These are phyloP conservation scores for Fusarium sp. DNA, from an alignment of 2,329 filamentous ascomycete species.

Conservation along the genomic window DNA sequence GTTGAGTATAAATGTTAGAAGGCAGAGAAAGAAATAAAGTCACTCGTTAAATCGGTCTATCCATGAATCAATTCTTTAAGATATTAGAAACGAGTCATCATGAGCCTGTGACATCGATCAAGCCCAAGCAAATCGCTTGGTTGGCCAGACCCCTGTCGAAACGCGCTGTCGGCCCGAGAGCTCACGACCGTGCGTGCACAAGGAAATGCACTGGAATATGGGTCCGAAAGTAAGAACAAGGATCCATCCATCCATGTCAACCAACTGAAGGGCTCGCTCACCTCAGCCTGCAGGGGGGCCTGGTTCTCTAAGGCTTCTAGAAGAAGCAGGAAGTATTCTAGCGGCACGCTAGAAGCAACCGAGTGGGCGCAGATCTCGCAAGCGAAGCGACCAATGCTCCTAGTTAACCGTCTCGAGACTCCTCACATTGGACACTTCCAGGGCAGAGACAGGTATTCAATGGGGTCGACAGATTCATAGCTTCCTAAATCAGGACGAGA, in stretches of 20 bases:
- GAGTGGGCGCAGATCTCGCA: background rate
- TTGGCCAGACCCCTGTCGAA: background rate
- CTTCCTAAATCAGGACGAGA: background rate
- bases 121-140: background rate
- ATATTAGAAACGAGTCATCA: background rate
- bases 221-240: background rate
- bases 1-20: background rate
- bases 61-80: background rate
- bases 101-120: background rate
- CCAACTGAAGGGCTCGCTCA: background rate
- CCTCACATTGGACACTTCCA: background rate
- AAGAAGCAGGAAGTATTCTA: background rate
- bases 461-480: background rate
- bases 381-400: background rate
- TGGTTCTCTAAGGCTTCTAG: background rate
- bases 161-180: background rate
- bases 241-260: background rate
- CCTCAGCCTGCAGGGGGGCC: background rate
- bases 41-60: background rate
- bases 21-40: background rate
- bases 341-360: background rate
- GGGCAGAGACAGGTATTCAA: background rate
- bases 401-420: background rate
- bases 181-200: background rate
- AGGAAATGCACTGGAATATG: background rate